Evolutionary conservation across 495 filamentous ascomycete genomes (phyloP), one percentile per base, ranked within the genome.

Genomic region (Tirmania nivea): DNA sequence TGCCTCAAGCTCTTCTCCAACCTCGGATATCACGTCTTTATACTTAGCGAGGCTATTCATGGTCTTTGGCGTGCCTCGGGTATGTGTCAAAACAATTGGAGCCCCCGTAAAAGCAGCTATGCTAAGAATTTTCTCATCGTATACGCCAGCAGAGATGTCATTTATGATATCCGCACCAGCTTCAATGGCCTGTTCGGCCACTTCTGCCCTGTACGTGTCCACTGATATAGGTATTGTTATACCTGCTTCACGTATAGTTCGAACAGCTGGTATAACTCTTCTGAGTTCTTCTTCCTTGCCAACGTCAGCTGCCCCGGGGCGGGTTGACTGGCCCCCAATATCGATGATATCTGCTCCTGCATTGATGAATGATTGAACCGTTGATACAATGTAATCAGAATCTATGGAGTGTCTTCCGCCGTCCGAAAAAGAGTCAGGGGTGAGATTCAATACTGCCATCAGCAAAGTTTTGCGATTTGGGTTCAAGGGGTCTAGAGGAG

Each of bases 381-480:
- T 83, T 34, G 60, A 51, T 14, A 70, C 66, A 20, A 77, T 66
- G 17, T 14, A 45, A 14, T 6, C 39, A 49, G 68, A 56, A 45
- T 57, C 48, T 12, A 68, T 50, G 56, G 63, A 60, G 68, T 87
- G 73, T 1, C 68, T 60, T 47, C 88, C 89, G 51, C 87, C 90
- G 59, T 95, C 87, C 11, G 88, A 95, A 71, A 96, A 96, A 39
- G 90, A 96, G 71, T 97, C 90, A 10, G 89, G 90, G 1, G 89
- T 95, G 54, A 94, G 71, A 69, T 97, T 97, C 51, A 95, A 73
- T 59, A 97, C 92, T 34, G 84, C 82, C 90, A 97, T 96, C 42
- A 95, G 67, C 52, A 78, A 76, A 1, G 88, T 95, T 48, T 69
- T 70, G 47, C 84, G 80, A 51, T 67, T 70, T 0, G 78, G 69